Percentiles rank a stretch among this genome's conserved stretches.
Evolutionary conservation across 225 moss, liverwort and hornwort genomes (phyloP).

Genomic region (Bryoerythrophyllum caledonicum): DNA sequence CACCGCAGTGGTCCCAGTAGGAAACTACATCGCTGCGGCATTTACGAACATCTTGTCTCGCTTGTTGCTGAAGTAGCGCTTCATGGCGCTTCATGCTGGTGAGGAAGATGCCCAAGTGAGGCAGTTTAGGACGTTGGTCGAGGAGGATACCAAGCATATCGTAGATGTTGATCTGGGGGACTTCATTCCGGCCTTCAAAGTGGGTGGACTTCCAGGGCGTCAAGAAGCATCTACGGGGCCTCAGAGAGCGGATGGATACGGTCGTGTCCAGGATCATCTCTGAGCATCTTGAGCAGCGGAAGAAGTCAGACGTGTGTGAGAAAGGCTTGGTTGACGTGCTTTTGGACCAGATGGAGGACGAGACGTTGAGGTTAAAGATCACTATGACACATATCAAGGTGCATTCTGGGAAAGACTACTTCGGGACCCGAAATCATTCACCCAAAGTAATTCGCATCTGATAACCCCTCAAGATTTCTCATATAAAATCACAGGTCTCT

Average conservation of each 20-base stretch:
- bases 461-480: too few relatives aligned
- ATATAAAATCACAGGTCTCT: too few relatives aligned
- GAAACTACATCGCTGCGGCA: neutral
- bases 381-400: neutral
- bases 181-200: neutral
- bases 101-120: neutral
- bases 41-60: neutral
- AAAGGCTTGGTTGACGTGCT: neutral
- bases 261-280: neutral
- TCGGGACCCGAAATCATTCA: too few relatives aligned
- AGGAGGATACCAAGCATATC: rapidly evolving
- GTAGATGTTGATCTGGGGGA: neutral
- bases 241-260: slow-evolving; percentile 3
- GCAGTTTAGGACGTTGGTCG: neutral
- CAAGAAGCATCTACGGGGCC: neutral
- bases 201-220: neutral
- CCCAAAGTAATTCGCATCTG: too few relatives aligned
- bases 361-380: neutral
- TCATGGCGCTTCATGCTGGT: neutral
- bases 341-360: neutral
- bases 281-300: neutral
- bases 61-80: neutral
- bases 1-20: neutral
- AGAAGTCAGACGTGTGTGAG: neutral
- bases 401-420: neutral